Evolutionary conservation across 164 flowering plant species (phyloP).

Genomic region (Magnolia changhungtana): DNA sequence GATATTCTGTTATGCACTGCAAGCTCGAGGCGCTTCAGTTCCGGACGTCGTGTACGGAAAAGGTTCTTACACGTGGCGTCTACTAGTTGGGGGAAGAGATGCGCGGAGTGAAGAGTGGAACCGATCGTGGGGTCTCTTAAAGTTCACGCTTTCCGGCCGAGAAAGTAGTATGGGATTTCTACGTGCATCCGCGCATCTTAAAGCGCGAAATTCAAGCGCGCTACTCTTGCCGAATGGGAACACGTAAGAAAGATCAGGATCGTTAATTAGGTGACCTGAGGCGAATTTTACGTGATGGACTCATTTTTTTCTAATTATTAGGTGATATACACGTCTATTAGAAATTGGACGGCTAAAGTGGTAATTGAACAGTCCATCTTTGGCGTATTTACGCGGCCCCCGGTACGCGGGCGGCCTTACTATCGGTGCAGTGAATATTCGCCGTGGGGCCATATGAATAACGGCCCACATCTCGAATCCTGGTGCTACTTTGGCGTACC

Average conservation of each 20-base stretch:
- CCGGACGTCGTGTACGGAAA: background rate
- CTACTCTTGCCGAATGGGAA: background rate
- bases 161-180: background rate
- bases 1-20: background rate
- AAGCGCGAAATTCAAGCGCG: background rate
- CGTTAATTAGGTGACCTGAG: no score
- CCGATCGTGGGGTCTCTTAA: background rate
- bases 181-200: background rate
- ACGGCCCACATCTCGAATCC: no score
- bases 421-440: no score
- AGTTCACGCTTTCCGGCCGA: background rate
- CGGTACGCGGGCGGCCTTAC: no score
- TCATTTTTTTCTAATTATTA: no score
- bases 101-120: background rate
- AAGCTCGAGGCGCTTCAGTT: background rate
- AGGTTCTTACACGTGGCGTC: background rate
- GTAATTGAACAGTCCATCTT: no score
- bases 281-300: no score
- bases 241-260: background rate
- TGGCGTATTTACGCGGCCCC: no score
- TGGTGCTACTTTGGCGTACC: no score
- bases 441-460: no score
- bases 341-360: no score
- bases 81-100: background rate
- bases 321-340: no score